Evolutionary conservation across 208 protist genomes (phyloP), one percentile per base, ranked within the genome.

Genomic region (Leishmania martiniquensis): DNA sequence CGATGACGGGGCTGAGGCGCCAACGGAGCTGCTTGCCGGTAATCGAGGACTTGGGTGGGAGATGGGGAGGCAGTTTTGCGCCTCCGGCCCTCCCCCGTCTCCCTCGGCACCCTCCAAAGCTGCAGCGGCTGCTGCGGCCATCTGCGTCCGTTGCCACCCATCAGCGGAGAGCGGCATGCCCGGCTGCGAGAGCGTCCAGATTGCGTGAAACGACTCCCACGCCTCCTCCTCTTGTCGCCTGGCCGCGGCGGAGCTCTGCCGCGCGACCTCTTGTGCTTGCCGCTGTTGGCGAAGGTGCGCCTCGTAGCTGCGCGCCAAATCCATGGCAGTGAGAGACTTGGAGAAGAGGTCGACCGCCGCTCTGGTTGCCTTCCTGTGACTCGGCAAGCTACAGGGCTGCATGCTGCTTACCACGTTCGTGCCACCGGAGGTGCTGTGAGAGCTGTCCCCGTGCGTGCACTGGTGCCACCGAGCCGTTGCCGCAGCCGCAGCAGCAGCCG

Each of bases 161-260:
- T 87, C 85, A 29, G 78, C 81, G 47, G 87, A 92, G 32, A 94
- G 82, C 44, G 92, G 90, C 87, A 92, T 88, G 34, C 85, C 86
- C 22, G 75, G 78, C 51, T 88, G 81, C 39, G 88, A 91, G 42
- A 94, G 81, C 0, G 76, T 73, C 88, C 88, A 96, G 32, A 89
- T 65, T 9, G 84, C 80, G 77, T 96, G 92, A 69, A 96, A 91
- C 12, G 85, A 86, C 29, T 77, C 42, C 74, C 84, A 81, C 29
- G 57, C 77, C 29, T 85, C 80, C 25, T 84, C 69, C 51, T 72
- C 37, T 65, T 25, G 70, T 39, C 51, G 68, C 79, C 67, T 72
- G 67, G 42, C 73, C 20, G 69, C 77, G 1, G 13, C 78, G 25
- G 45, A 59, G 13, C 72, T 62, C 77, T 76, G 60, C 55, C 49